These are phyloP conservation scores for Aspergillus latus DNA, from an alignment of 2,329 filamentous ascomycete genomes.

Conservation along the genomic window DNA sequence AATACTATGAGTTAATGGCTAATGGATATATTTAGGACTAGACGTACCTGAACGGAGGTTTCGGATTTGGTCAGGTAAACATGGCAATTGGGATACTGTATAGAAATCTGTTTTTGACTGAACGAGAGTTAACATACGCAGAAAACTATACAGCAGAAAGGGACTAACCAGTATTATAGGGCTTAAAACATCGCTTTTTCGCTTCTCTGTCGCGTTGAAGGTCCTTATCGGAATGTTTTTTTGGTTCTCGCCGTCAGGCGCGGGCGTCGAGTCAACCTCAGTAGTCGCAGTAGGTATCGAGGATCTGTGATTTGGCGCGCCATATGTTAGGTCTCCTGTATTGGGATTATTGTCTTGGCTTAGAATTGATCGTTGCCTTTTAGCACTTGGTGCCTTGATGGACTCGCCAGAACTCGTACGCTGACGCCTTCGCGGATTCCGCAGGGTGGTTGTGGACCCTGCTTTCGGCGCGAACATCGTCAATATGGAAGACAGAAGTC, in stretches of 20 bases:
- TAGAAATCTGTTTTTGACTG: slow-evolving; percentile 84
- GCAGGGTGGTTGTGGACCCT: slow-evolving; percentile 29
- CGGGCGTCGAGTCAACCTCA: slow-evolving; percentile 15
- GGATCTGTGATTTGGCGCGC: slow-evolving; percentile 21
- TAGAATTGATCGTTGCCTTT: slow-evolving; percentile 48
- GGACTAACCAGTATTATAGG: slow-evolving; percentile 39
- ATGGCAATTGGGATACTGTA: slow-evolving; percentile 78
- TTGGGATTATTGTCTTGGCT: slow-evolving; percentile 36
- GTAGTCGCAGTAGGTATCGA: slow-evolving; percentile 16
- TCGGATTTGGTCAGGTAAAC: slow-evolving; percentile 75
- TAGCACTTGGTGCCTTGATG: slow-evolving; percentile 46
- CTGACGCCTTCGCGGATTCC: slow-evolving; percentile 41
- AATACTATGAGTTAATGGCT: slow-evolving; percentile 19
- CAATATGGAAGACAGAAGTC: not conserved
- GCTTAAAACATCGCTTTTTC: slow-evolving; percentile 31
- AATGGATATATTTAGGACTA: not conserved
- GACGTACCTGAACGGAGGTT: slow-evolving; percentile 63
- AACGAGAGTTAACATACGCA: not conserved
- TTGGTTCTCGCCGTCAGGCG: slow-evolving; percentile 24
- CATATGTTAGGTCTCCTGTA: slow-evolving; percentile 21
- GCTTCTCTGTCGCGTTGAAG: slow-evolving; percentile 38
- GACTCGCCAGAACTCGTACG: slow-evolving; percentile 47
- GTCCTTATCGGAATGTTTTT: slow-evolving; percentile 39
- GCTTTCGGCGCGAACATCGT: slow-evolving; percentile 43
- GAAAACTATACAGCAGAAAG: not conserved